A percentile compares a stretch with the other conserved stretches of the same genome.
These are phyloP conservation scores for Exophiala oligosperma DNA, from an alignment of 2,329 filamentous ascomycete species.

Conservation along the genomic window DNA sequence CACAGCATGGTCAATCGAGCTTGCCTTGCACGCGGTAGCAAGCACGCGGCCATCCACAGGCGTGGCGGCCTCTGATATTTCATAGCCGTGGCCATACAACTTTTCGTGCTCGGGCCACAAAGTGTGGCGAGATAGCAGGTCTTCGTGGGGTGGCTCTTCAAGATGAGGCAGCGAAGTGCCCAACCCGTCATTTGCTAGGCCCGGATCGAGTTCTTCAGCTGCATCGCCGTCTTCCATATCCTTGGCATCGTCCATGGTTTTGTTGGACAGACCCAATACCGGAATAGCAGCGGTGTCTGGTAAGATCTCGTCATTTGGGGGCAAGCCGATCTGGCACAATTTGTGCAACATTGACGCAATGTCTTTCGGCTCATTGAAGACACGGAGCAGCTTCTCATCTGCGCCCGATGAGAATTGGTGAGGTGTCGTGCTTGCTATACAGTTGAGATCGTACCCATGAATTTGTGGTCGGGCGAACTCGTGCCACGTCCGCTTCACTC, in stretches of 20 bases:
- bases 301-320: constrained; percentile 46
- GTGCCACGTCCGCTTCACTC: constrained; percentile 69
- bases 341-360: constrained; percentile 72
- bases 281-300: constrained; percentile 93
- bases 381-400: constrained; percentile 95
- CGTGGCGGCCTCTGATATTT: constrained; percentile 83
- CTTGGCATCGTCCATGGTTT: constrained; percentile 68
- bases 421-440: constrained; percentile 72
- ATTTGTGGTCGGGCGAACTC: constrained; percentile 96
- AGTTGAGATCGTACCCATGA: constrained; percentile 97
- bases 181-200: constrained; percentile 54
- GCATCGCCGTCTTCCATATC: constrained; percentile 31
- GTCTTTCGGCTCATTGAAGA: constrained; percentile 85
- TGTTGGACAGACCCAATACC: constrained; percentile 92
- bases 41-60: constrained; percentile 73
- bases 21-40: constrained; percentile 91
- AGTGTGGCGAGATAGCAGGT: constrained; percentile 83
- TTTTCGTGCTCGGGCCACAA: constrained; percentile 97
- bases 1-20: constrained; percentile 89
- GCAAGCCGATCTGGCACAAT: constrained; percentile 62
- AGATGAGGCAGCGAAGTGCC: constrained; percentile 55
- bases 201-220: constrained; percentile 34
- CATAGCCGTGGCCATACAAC: constrained; percentile 95
- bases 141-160: constrained; percentile 79
- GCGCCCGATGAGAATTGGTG: constrained; percentile 88